A percentile compares a stretch with the other conserved stretches of the same genome.
Evolutionary conservation across 306 rosid genomes (phyloP).

Genomic region (Lathyrus oleraceus): DNA sequence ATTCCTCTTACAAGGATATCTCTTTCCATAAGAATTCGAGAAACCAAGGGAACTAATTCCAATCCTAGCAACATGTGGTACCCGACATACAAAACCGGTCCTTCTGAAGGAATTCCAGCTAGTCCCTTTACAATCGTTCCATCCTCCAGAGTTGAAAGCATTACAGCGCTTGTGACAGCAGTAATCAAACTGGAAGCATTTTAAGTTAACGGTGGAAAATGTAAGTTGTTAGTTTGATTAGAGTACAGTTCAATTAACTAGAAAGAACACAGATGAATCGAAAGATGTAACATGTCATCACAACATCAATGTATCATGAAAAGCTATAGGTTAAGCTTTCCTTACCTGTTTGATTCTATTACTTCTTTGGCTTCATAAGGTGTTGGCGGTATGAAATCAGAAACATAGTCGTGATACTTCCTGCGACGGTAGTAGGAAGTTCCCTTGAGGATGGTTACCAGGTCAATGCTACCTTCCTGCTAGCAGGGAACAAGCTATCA

Average conservation of each 20-base stretch:
- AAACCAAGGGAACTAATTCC: slow-evolving; percentile 61
- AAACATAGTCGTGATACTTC: slow-evolving; percentile 56
- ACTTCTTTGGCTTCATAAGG: slow-evolving; percentile 49
- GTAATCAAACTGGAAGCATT: slow-evolving; percentile 46
- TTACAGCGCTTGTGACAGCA: slow-evolving; percentile 62
- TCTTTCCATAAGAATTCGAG: slow-evolving; percentile 51
- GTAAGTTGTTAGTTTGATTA: slow-evolving; percentile 20
- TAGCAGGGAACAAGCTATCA: background rate
- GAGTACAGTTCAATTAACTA: slow-evolving; percentile 10
- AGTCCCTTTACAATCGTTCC: slow-evolving; percentile 81
- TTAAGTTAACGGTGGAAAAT: slow-evolving; percentile 24
- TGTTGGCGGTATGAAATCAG: slow-evolving; percentile 76
- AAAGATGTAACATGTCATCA: slow-evolving; percentile 3
- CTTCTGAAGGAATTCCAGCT: slow-evolving; percentile 83
- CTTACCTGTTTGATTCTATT: slow-evolving; percentile 51
- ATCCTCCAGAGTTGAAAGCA: slow-evolving; percentile 77
- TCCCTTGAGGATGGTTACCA: slow-evolving; percentile 66
- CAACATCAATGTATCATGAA: background rate
- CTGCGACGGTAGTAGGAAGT: slow-evolving; percentile 76
- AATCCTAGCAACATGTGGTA: slow-evolving; percentile 89
- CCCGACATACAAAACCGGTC: slow-evolving; percentile 90
- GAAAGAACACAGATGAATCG: slow-evolving; percentile 8
- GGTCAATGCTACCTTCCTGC: slow-evolving; percentile 74
- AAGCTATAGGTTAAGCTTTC: slow-evolving; percentile 19
- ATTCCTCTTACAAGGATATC: slow-evolving; percentile 73